Percentiles rank a stretch among this genome's conserved stretches.
These are phyloP conservation scores for Pseudonectria foliicola DNA, from an alignment of 2,329 filamentous ascomycete genomes.

Conservation along the genomic window DNA sequence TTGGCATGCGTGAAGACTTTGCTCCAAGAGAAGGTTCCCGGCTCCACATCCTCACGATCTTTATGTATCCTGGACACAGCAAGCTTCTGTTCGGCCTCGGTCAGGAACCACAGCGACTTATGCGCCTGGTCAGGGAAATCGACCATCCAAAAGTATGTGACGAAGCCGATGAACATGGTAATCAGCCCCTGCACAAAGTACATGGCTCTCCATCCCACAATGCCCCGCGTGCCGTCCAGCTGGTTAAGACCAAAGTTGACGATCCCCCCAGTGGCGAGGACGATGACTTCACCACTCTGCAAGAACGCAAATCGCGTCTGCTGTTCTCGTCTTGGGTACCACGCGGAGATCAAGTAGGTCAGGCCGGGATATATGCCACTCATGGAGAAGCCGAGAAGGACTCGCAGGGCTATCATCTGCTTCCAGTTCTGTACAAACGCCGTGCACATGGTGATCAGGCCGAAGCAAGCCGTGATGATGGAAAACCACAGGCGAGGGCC, in stretches of 20 bases:
- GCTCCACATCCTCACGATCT: slow-evolving; percentile 2
- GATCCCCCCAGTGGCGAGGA: slow-evolving; percentile 2
- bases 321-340: slow-evolving; percentile 3
- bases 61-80: slow-evolving; percentile 2
- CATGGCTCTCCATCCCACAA: slow-evolving; percentile 4
- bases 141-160: slow-evolving; percentile 3
- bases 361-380: slow-evolving; percentile 3
- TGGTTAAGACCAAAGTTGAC: slow-evolving; percentile 4
- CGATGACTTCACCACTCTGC: slow-evolving; percentile 1
- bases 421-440: slow-evolving; percentile 4
- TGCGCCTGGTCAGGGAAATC: slow-evolving; percentile 3
- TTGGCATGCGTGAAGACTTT: neutral
- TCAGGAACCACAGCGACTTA: slow-evolving; percentile 2
- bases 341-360: slow-evolving; percentile 2
- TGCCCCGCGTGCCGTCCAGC: slow-evolving; percentile 2
- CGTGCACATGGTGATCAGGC: too few species aligned
- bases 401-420: slow-evolving; percentile 1
- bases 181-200: slow-evolving; percentile 4
- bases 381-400: slow-evolving; percentile 2
- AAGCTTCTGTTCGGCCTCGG: neutral
- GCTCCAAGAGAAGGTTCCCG: slow-evolving; percentile 1
- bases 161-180: slow-evolving; percentile 1
- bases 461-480: too few species aligned
- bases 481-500: too few species aligned
- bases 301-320: slow-evolving; percentile 2